phyloP scores from a whole-genome alignment of 768 basidiomycete species.

The Tricholoma sp. region DNA sequence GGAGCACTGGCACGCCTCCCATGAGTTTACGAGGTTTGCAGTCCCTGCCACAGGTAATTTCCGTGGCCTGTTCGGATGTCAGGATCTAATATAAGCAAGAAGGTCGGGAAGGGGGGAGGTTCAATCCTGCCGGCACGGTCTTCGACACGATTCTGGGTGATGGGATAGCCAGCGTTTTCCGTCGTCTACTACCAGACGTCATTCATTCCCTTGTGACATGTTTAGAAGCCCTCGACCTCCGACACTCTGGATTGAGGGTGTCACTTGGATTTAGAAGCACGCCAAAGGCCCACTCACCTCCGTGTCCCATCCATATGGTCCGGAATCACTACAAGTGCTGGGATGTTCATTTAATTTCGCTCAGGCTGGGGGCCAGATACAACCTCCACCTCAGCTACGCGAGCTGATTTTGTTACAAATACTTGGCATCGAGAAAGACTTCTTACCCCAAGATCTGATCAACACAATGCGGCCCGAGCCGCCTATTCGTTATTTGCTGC shows the following conservation, averaged over 20 bases:
- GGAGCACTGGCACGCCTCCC: constrained; percentile 10
- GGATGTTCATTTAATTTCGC: neutral
- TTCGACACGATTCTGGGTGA: constrained; percentile 1
- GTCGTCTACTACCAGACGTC: constrained; percentile 8
- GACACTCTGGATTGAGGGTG: neutral
- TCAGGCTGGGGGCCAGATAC: neutral
- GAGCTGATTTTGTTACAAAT: neutral
- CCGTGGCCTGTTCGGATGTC: constrained; percentile 4
- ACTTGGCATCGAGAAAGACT: neutral
- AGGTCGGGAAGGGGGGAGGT: constrained; percentile 3
- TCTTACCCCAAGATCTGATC: neutral
- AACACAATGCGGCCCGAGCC: neutral
- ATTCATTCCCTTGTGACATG: constrained; percentile 13
- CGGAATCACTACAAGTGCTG: neutral
- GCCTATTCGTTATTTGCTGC: neutral
- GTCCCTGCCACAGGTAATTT: neutral
- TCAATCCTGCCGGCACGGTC: constrained; percentile 11
- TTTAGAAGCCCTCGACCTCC: neutral
- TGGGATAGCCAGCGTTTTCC: constrained; percentile 2
- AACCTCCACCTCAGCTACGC: neutral
- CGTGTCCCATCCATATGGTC: neutral
- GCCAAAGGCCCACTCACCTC: neutral
- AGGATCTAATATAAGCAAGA: constrained; percentile 12
- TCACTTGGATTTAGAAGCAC: neutral
- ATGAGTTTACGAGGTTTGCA: constrained; percentile 5